Evolutionary conservation across 176 grass and related monocot species (phyloP).

Genomic region (Elymus sibiricus): DNA sequence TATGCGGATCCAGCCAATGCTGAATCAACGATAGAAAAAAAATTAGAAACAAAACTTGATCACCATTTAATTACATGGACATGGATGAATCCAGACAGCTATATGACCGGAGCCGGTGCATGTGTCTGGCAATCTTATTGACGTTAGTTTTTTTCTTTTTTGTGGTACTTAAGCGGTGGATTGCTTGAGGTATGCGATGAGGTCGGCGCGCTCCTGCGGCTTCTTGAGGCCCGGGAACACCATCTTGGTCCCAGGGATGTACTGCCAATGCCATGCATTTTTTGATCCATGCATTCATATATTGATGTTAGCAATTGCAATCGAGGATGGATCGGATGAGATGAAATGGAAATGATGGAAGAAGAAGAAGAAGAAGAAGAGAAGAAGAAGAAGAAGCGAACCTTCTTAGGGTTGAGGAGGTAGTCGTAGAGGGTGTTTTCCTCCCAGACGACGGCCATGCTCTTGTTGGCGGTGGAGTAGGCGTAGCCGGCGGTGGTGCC

Average conservation of each 20-base stretch:
- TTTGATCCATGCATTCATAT: too few species aligned
- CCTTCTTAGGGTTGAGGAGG: constrained; percentile 78
- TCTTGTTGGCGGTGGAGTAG: constrained; percentile 73
- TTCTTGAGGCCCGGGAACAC: constrained; percentile 84
- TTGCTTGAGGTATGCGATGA: constrained; percentile 74
- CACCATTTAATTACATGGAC: too few species aligned
- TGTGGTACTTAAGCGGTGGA: constrained; percentile 31
- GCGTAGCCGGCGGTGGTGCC: constrained; percentile 70
- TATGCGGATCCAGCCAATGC: too few species aligned
- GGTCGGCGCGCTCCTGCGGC: constrained; percentile 63
- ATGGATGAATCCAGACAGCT: too few species aligned
- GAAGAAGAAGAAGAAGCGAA: background rate
- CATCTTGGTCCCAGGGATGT: constrained; percentile 82
- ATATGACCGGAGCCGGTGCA: too few species aligned
- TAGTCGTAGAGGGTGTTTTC: constrained; percentile 69
- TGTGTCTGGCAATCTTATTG: too few species aligned
- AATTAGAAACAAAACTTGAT: too few species aligned
- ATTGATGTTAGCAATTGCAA: background rate
- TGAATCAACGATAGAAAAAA: too few species aligned
- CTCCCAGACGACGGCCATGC: constrained; percentile 68
- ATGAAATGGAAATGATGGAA: background rate
- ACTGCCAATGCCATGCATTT: constrained; percentile 26
- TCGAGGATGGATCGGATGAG: background rate
- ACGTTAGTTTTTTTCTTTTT: background rate
- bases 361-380: background rate